phyloP scores from a whole-genome alignment of 2,329 filamentous ascomycete genomes.

The Arthrobotrys sinensis region DNA sequence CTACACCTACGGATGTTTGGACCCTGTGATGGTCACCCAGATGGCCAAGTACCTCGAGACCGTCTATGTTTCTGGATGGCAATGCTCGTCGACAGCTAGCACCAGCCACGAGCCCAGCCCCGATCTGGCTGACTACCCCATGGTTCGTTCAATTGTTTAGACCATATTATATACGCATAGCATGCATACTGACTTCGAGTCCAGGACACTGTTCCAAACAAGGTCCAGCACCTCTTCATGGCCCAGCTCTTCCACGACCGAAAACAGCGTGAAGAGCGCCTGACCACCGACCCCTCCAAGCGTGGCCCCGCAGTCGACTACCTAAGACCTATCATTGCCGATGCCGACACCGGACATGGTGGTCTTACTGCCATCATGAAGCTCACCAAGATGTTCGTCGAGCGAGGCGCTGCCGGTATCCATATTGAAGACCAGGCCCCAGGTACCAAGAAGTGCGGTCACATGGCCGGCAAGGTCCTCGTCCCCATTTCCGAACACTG shows the following conservation, averaged over 20 bases:
- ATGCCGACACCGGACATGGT: conserved; percentile 97
- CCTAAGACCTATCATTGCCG: conserved; percentile 93
- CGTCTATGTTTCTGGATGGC: conserved; percentile 98
- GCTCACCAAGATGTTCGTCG: conserved; percentile 96
- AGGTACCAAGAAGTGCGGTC: conserved; percentile 98
- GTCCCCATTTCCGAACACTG: conserved; percentile 98
- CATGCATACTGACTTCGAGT: conserved; percentile 52
- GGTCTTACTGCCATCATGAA: conserved; percentile 99
- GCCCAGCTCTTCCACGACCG: conserved; percentile 99
- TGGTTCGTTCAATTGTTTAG: conserved; percentile 72
- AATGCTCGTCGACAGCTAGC: conserved; percentile 96
- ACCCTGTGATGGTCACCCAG: conserved; percentile 98
- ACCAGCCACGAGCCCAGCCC: conserved; percentile 95
- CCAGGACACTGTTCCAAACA: conserved; percentile 97
- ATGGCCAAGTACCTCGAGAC: conserved; percentile 99
- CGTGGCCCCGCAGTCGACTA: conserved; percentile 87
- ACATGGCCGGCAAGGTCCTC: conserved; percentile 98
- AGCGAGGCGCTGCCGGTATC: conserved; percentile 96
- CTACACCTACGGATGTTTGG: conserved; percentile 96
- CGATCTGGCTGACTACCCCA: conserved; percentile 97
- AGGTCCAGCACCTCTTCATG: conserved; percentile 97
- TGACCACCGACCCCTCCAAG: conserved; percentile 80
- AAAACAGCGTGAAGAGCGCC: conserved; percentile 95
- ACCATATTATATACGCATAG: conserved; percentile 2
- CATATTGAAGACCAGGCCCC: conserved; percentile 99